phyloP scores from a whole-genome alignment of 805 yeast species.

The Lachancea fermentati region DNA sequence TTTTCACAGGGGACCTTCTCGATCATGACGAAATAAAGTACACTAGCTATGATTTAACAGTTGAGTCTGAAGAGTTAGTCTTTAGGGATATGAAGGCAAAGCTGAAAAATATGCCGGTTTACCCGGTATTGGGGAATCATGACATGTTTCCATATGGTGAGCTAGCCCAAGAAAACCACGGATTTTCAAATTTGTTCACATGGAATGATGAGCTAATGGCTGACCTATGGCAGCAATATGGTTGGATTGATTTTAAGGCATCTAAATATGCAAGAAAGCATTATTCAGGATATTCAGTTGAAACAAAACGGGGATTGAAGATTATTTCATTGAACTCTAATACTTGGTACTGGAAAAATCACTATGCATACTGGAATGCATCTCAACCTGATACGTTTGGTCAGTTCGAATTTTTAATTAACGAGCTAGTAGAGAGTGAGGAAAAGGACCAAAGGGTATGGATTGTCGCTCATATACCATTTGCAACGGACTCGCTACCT shows the following conservation, averaged over 20 bases:
- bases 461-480: conserved; percentile 67
- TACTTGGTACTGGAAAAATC: conserved; percentile 60
- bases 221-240: conserved; percentile 42
- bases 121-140: conserved; percentile 63
- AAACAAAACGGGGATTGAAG: conserved; percentile 51
- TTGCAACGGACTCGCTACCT: conserved; percentile 56
- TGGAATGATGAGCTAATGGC: conserved; percentile 47
- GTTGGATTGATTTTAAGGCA: conserved; percentile 38
- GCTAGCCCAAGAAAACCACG: conserved; percentile 48
- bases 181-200: conserved; percentile 38
- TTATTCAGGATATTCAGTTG: conserved; percentile 57
- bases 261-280: conserved; percentile 39
- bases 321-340: conserved; percentile 62
- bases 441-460: conserved; percentile 57
- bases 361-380: conserved; percentile 48
- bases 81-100: conserved; percentile 48
- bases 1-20: conserved; percentile 71
- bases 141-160: conserved; percentile 72
- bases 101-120: conserved; percentile 50
- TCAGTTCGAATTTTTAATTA: conserved; percentile 52
- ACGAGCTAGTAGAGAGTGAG: conserved; percentile 60
- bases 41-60: conserved; percentile 43
- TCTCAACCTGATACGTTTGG: conserved; percentile 58
- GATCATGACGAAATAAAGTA: conserved; percentile 56
- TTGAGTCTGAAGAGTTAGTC: conserved; percentile 46